Evolutionary conservation across 2,329 filamentous ascomycete species (phyloP), one percentile per base, ranked within the genome.

Genomic region (Zalaria sp.): DNA sequence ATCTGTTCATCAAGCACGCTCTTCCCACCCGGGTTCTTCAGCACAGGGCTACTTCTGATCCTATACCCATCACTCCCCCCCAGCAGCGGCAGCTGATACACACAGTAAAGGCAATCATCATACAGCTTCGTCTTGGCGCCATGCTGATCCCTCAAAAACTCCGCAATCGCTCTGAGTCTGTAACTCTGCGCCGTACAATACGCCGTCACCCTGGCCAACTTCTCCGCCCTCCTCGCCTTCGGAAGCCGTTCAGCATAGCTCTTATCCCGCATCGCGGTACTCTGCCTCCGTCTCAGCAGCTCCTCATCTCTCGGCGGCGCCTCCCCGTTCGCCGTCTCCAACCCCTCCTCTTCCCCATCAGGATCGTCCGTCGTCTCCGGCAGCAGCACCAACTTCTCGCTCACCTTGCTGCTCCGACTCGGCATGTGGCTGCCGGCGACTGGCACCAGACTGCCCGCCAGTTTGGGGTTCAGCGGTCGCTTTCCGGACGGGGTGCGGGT

Each of bases 131-230:
- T 93, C 63, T 87, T 82, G 1, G 88, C 89, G 28, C 83, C 80
- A 63, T 98, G 91, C 54, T 81, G 81, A 49, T 84, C 83, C 52
- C 83, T 81, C 46, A 95, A 69, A 57, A 98, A 98, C 29, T 84
- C 77, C 9, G 88, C 86, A n/a, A 87, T 86, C 26, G 80, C 75
- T 52, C 83, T 81, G 65, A 93, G 78, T 64, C 89, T 93, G 65
- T 88, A 96, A 5, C 83, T 84, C 60, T 95, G 85, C 1, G 91
- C 89, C 0, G 87, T 96, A 61, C 89, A 96, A 61, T 96, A 98
- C 7, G 91, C 91, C 43, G 91, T 98, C 42, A 96, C 76, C 46
- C 91, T 75, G 28, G 89, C 81, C 45, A 98, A 68, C 62, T 91
- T 91, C 25, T 56, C 51, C 31, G 59, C 57, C 43, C 91, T 72